phyloP scores from a whole-genome alignment of 1,284 basidiomycete species.

The Cutaneotrichosporon sp. region DNA sequence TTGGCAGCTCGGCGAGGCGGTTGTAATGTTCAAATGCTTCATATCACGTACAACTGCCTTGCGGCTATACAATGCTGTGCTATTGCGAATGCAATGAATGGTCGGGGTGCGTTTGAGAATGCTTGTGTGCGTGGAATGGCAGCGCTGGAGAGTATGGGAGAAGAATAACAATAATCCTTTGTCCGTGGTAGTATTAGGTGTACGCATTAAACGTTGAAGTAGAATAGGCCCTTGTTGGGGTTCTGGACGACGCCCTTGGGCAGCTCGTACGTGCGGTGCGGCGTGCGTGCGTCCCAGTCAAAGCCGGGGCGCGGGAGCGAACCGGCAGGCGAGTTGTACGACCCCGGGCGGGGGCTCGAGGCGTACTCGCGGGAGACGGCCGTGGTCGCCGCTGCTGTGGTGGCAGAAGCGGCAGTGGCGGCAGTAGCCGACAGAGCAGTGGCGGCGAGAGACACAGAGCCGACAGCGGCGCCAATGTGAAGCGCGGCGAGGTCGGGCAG shows the following conservation, averaged over 20 bases:
- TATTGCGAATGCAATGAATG: constrained; percentile 1
- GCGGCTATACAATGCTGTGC: constrained; percentile 1
- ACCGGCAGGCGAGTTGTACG: background rate
- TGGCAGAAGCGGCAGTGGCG: constrained; percentile 9
- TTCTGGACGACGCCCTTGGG: constrained; percentile 36
- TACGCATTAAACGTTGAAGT: constrained; percentile 28
- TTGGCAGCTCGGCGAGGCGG: too few species aligned
- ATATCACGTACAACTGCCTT: constrained; percentile 4
- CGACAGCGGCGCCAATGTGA: constrained; percentile 11
- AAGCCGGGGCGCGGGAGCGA: constrained; percentile 27
- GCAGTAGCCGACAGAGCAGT: constrained; percentile 1
- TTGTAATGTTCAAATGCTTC: background rate
- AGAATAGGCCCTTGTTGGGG: constrained; percentile 42
- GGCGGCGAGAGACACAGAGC: background rate
- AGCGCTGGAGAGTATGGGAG: background rate
- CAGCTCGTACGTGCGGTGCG: constrained; percentile 37
- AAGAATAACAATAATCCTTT: background rate
- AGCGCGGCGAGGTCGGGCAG: constrained; percentile 22
- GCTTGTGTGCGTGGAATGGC: background rate
- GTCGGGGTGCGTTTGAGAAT: background rate
- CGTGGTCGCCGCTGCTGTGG: background rate
- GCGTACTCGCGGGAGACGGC: background rate
- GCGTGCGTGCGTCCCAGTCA: constrained; percentile 29
- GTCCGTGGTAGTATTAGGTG: background rate
- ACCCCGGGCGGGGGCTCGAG: background rate